Percentiles rank a stretch among this genome's conserved stretches.
These are phyloP conservation scores for Ophiocordyceps camponoti-leonardi DNA, from an alignment of 2,329 filamentous ascomycete genomes.

Conservation along the genomic window DNA sequence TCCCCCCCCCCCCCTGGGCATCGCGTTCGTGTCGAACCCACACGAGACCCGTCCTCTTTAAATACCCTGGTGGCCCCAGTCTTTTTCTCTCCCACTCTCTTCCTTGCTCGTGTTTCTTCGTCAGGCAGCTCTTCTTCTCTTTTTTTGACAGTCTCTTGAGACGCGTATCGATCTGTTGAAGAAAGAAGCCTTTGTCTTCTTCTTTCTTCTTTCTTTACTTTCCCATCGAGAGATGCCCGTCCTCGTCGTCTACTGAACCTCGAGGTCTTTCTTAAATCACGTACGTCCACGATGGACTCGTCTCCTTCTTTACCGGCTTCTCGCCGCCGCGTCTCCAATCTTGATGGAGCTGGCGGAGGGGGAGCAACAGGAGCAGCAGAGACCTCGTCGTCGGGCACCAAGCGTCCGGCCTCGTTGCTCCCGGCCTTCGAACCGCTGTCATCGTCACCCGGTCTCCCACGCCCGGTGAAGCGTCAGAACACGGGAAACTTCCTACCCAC, in stretches of 20 bases:
- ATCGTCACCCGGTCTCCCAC: conserved; percentile 58
- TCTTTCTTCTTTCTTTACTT: too few relatives aligned
- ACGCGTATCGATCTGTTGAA: too few relatives aligned
- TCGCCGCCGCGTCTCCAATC: background rate
- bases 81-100: conserved; percentile 1
- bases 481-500: conserved; percentile 60
- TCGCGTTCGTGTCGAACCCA: conserved; percentile 6
- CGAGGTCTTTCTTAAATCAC: too few relatives aligned
- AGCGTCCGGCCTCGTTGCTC: conserved; percentile 51
- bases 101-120: background rate
- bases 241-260: too few relatives aligned
- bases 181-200: too few relatives aligned
- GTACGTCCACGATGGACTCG: background rate
- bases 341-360: background rate
- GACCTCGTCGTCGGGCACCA: conserved; percentile 26
- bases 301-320: conserved; percentile 1
- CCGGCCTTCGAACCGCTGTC: conserved; percentile 66
- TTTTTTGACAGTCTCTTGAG: background rate
- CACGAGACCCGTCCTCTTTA: conserved; percentile 3
- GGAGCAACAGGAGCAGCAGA: conserved; percentile 2
- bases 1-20: background rate
- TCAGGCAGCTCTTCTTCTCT: background rate
- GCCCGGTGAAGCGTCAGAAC: conserved; percentile 51
- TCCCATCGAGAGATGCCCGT: too few relatives aligned
- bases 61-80: conserved; percentile 5